These are phyloP conservation scores for Vitis rupestris DNA, from an alignment of 164 flowering plant species.

Conservation along the genomic window DNA sequence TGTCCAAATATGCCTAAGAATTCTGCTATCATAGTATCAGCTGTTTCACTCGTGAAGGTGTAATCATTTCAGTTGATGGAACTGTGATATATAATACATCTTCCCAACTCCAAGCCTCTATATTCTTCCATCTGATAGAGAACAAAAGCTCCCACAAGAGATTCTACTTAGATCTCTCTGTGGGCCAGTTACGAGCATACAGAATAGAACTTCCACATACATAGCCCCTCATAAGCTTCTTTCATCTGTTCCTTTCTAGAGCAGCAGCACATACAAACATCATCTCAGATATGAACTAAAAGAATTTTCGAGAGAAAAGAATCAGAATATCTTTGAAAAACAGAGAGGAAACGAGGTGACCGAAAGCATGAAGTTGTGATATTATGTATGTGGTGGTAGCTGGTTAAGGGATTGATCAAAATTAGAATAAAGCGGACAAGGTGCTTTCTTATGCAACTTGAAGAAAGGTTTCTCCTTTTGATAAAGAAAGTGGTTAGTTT, in stretches of 20 bases:
- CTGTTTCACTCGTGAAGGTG: neutral
- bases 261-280: neutral
- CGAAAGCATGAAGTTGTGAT: constrained; percentile 19
- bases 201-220: neutral
- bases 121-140: neutral
- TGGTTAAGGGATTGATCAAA: constrained; percentile 23
- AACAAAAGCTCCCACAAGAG: neutral
- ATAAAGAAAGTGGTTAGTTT: constrained; percentile 38
- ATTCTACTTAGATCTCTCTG: constrained; percentile 10
- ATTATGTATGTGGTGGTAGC: constrained; percentile 25
- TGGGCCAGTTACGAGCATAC: constrained; percentile 11
- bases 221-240: neutral
- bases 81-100: constrained; percentile 1
- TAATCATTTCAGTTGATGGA: neutral
- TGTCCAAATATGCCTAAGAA: constrained; percentile 9
- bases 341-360: constrained; percentile 13
- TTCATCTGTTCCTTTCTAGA: neutral
- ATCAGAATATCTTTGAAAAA: constrained; percentile 26
- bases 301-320: neutral
- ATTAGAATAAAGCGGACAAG: constrained; percentile 41
- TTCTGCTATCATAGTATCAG: neutral
- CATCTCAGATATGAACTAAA: neutral
- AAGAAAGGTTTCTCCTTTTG: constrained; percentile 34
- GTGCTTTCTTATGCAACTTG: constrained; percentile 47
- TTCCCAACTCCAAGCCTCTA: neutral